These are phyloP conservation scores for Phycomyces nitens DNA, from an alignment of 192 early-diverging fungal genomes.

Conservation along the genomic window DNA sequence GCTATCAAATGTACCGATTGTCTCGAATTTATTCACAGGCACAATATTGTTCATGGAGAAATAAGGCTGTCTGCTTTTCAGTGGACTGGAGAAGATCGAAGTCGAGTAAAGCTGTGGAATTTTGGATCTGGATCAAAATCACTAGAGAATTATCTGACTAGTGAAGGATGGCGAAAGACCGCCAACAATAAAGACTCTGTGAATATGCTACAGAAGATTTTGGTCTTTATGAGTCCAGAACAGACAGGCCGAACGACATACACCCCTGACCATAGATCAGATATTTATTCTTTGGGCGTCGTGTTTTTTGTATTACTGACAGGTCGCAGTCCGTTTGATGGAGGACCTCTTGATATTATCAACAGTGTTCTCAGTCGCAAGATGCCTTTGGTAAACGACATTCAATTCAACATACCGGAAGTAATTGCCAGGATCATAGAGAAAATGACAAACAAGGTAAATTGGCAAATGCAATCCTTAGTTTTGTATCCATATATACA, in stretches of 20 bases:
- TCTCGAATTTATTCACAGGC: slow-evolving; percentile 30
- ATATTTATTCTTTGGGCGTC: slow-evolving; percentile 34
- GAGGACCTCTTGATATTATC: slow-evolving; percentile 31
- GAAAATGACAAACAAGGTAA: slow-evolving; percentile 35
- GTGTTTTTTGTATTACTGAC: slow-evolving; percentile 30
- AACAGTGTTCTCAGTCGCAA: slow-evolving; percentile 25
- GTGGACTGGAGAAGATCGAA: slow-evolving; percentile 21
- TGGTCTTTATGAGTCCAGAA: slow-evolving; percentile 28
- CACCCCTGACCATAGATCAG: slow-evolving; percentile 31
- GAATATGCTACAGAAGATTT: slow-evolving; percentile 8
- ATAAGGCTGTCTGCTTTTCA: slow-evolving; percentile 21
- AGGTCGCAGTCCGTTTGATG: slow-evolving; percentile 25
- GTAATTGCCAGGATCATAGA: slow-evolving; percentile 26
- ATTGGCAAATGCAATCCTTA: not conserved
- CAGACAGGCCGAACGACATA: slow-evolving; percentile 35
- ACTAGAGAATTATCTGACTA: slow-evolving; percentile 21
- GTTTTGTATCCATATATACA: not conserved
- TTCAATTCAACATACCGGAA: slow-evolving; percentile 24
- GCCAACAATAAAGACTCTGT: slow-evolving; percentile 23
- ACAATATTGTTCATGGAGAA: slow-evolving; percentile 30
- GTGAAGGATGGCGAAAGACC: slow-evolving; percentile 21
- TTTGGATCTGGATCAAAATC: slow-evolving; percentile 22
- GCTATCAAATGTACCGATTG: slow-evolving; percentile 31
- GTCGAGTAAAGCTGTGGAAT: slow-evolving; percentile 21
- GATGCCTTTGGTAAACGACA: slow-evolving; percentile 25